phyloP scores from a whole-genome alignment of 2,329 filamentous ascomycete species.

The Emydomyces testavorans region DNA sequence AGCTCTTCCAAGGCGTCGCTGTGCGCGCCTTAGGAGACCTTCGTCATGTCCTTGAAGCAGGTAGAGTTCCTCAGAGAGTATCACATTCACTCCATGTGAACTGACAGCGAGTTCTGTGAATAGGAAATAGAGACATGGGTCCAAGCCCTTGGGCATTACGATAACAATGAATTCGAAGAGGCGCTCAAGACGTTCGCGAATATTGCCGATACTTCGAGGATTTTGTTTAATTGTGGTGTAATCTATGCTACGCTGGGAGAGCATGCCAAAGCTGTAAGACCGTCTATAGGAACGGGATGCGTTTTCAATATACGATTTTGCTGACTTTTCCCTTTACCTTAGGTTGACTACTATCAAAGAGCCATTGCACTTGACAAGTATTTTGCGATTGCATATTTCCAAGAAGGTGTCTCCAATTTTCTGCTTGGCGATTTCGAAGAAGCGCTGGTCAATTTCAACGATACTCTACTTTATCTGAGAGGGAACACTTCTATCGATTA shows the following conservation, averaged over 20 bases:
- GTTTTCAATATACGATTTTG: too few relatives aligned
- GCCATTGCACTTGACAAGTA: slow-evolving; percentile 87
- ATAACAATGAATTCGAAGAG: slow-evolving; percentile 94
- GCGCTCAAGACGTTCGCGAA: slow-evolving; percentile 70
- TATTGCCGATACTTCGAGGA: slow-evolving; percentile 93
- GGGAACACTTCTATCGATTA: slow-evolving; percentile 98
- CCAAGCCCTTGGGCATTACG: slow-evolving; percentile 76
- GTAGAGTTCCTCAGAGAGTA: slow-evolving; percentile 11
- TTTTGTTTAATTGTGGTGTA: slow-evolving; percentile 95
- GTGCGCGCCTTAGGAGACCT: slow-evolving; percentile 5
- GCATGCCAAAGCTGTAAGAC: slow-evolving; percentile 80
- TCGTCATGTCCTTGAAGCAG: slow-evolving; percentile 20
- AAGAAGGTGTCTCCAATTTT: slow-evolving; percentile 97
- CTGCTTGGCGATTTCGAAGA: slow-evolving; percentile 94
- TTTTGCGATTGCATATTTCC: slow-evolving; percentile 94
- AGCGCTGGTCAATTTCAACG: slow-evolving; percentile 95
- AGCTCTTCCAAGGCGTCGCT: background rate
- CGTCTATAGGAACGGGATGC: too few relatives aligned
- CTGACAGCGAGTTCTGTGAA: slow-evolving; percentile 11
- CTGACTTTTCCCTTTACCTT: slow-evolving; percentile 15
- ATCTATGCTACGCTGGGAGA: slow-evolving; percentile 94
- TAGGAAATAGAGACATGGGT: slow-evolving; percentile 99
- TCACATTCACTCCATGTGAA: background rate
- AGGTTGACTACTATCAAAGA: slow-evolving; percentile 93
- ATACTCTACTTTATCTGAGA: slow-evolving; percentile 83